A percentile compares a stretch with the other conserved stretches of the same genome.
Evolutionary conservation across 1,139 yeast genomes (phyloP).

Genomic region (Keqinozyma sinolaborantium): DNA sequence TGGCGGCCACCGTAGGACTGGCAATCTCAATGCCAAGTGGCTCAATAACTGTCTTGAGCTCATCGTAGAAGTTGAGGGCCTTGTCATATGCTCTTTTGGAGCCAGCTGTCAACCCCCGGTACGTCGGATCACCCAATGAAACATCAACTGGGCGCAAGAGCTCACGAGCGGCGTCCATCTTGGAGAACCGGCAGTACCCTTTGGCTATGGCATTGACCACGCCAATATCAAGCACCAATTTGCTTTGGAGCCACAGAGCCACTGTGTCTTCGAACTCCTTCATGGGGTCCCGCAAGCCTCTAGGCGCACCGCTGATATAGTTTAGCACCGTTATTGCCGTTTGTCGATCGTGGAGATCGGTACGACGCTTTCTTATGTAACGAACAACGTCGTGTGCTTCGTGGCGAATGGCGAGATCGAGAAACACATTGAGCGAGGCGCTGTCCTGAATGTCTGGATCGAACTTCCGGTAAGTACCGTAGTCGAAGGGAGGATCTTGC

Average conservation of each 20-base stretch:
- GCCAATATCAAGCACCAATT: conserved; percentile 11
- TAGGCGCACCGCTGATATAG: neutral
- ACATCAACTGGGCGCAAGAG: conserved; percentile 3
- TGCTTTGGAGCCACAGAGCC: conserved; percentile 4
- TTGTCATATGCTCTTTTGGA: conserved; percentile 14
- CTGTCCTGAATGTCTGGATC: neutral
- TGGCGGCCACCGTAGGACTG: conserved; percentile 17
- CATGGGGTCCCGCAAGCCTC: neutral
- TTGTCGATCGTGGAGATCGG: neutral
- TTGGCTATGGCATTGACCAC: conserved; percentile 15
- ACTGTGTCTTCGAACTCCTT: neutral
- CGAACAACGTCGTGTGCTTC: neutral
- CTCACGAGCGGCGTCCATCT: conserved; percentile 11
- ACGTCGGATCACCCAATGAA: conserved; percentile 5
- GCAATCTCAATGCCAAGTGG: conserved; percentile 5
- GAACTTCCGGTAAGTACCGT: neutral
- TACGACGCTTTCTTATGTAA: neutral
- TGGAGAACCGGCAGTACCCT: conserved; percentile 10
- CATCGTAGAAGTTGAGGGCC: conserved; percentile 16
- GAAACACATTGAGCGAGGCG: neutral
- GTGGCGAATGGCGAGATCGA: neutral
- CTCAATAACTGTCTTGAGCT: conserved; percentile 23
- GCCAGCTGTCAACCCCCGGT: conserved; percentile 16
- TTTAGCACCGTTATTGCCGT: neutral
- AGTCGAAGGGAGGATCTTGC: neutral